These are phyloP conservation scores for Gracilaria gracilis DNA, from an alignment of 23 red algal genomes.

Conservation along the genomic window DNA sequence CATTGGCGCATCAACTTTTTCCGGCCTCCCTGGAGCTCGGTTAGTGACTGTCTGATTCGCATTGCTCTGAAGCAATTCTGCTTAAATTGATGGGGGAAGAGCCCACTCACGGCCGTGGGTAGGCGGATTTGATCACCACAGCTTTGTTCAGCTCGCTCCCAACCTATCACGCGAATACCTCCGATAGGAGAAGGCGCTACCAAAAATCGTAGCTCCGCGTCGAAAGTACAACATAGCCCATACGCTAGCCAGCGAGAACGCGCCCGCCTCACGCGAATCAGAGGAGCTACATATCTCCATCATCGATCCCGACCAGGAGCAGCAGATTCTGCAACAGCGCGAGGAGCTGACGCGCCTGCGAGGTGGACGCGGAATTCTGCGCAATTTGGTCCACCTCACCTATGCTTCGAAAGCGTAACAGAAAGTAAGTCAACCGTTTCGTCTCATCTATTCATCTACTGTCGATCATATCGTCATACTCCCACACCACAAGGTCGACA, in stretches of 20 bases:
- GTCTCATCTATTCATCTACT: background rate
- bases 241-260: slow-evolving; percentile 51
- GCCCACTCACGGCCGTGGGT: background rate
- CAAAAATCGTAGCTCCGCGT: background rate
- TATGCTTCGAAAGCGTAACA: slow-evolving; percentile 30
- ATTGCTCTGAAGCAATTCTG: slow-evolving; percentile 7
- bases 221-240: slow-evolving; percentile 38
- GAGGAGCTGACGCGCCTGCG: slow-evolving; percentile 18
- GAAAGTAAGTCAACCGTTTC: slow-evolving; percentile 13
- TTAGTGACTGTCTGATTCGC: background rate
- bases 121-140: background rate
- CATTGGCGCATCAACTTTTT: background rate
- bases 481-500: background rate
- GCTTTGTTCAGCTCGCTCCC: background rate
- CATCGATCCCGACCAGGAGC: slow-evolving; percentile 71
- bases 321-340: slow-evolving; percentile 35
- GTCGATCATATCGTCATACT: background rate
- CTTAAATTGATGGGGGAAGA: background rate
- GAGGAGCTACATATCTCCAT: slow-evolving; percentile 55
- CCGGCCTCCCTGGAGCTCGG: background rate
- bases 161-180: background rate
- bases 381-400: background rate
- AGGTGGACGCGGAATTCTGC: background rate
- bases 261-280: slow-evolving; percentile 24
- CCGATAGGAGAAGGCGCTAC: slow-evolving; percentile 14